Base-by-base conservation (phyloP, 2,329 filamentous ascomycete species). In the Talaromyces amestolkiae region DNA sequence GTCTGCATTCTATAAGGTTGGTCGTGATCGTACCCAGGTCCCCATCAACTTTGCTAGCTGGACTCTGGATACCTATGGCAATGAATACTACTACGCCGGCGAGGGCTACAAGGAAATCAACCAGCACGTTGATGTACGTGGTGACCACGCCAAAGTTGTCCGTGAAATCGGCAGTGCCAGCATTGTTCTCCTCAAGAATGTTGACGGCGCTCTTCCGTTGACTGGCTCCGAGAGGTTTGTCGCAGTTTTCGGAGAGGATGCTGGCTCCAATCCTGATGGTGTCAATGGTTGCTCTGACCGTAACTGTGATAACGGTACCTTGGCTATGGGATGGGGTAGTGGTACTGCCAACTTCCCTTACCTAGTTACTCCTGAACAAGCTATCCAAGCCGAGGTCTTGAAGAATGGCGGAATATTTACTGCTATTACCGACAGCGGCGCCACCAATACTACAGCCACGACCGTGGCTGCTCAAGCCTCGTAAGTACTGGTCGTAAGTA, bases 111-210 rank as follows among this genome's bases (percentile, higher is more conserved):
- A 87, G 62, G 84, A 89, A 70, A 84, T 97, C 80, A 91, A 97
- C 78, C 84, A 87, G 71, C 91, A 93, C 69, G 86, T 97, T 27
- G 89, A 97, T 73, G 94, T 96, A n/a, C 91, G 89, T 63, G 85
- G 79, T 49, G 83, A 94, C 64, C 93, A 97, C 75, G 88, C 82
- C 54, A 74, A 79, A 24, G 79, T 92, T 61, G 94, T 96, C 68
- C 89, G 93, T 39, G 86, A 92, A 69, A 85, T 91, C 61, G 93
- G 87, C 15, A 89, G 90, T 60, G 90, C 91, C 76, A 92, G 91
- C 17, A 93, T 90, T 2, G 93, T 99, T 7, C 82, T 99, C 11
- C 83, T 99, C 69, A 99, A 98, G 85, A 97, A 98, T 78, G 61
- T 64, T 47, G 82, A 77, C 35, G 88, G 88, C 15, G 83, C 84